These are phyloP conservation scores for Pseudogymnoascus sp. DNA, from an alignment of 2,329 filamentous ascomycete species.

Conservation along the genomic window DNA sequence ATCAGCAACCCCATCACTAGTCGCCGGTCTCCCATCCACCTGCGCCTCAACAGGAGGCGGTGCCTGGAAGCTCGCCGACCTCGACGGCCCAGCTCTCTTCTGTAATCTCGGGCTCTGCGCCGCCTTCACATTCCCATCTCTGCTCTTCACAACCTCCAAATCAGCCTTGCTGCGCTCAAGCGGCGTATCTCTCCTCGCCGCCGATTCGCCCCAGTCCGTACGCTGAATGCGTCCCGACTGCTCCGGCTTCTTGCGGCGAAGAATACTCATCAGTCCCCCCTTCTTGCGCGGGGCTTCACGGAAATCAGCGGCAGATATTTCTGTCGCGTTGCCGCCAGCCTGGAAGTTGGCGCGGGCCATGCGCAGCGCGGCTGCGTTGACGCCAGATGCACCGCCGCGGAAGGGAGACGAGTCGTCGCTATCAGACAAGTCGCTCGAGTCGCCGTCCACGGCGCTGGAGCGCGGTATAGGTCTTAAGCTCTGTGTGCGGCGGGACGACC, in stretches of 20 bases:
- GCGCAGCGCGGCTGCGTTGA: constrained; percentile 21
- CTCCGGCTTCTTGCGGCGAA: constrained; percentile 58
- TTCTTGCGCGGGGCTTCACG: constrained; percentile 28
- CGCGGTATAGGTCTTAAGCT: constrained; percentile 43
- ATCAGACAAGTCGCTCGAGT: constrained; percentile 54
- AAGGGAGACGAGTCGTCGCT: constrained; percentile 39
- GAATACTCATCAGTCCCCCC: constrained; percentile 48
- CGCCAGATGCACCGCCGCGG: background rate
- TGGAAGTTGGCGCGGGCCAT: constrained; percentile 33
- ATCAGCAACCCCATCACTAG: background rate
- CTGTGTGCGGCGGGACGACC: constrained; percentile 18
- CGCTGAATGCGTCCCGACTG: constrained; percentile 46
- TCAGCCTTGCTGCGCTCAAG: constrained; percentile 53
- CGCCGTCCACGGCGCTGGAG: constrained; percentile 46
- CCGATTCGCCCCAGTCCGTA: constrained; percentile 44
- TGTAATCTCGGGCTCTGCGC: constrained; percentile 1
- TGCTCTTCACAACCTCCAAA: constrained; percentile 28
- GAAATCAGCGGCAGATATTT: constrained; percentile 10
- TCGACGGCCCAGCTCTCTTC: background rate
- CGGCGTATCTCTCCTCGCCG: constrained; percentile 54
- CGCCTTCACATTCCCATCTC: background rate
- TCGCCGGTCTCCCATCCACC: background rate
- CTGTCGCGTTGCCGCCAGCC: constrained; percentile 11
- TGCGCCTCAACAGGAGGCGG: background rate
- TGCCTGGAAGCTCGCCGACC: background rate